Base-by-base conservation (phyloP, 2,329 filamentous ascomycete genomes). In the Aspergillus sp. region DNA sequence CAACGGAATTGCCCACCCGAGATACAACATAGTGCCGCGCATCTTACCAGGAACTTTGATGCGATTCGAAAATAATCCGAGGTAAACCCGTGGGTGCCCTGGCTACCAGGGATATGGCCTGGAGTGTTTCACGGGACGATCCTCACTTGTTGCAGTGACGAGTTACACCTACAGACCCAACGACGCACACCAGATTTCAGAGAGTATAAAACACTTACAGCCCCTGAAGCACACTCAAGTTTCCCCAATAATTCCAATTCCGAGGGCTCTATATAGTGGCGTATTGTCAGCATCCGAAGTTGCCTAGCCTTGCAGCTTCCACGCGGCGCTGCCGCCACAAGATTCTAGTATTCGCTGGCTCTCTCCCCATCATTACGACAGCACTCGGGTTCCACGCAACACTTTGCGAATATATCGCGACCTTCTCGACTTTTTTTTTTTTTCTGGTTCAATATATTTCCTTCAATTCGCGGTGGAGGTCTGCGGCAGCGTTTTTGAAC, bases 71-170 rank as follows among this genome's bases (percentile, higher is more conserved):
- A 30, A 30, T 11, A 9, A 9, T 30, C 26, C 26, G 26, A 30
- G 26, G 26, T 30, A 30, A 30, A 30, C 11, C 26, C 26, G 3
- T 9, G 9, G 26, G 26, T 30, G 26, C 26, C 26, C 26, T 24
- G 34, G 34, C 34, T 36, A n/a, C 34, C 34, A 36, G 34, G 34
- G 34, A 15, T 36, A 26, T 22, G 11, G 26, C 26, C 26, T 11
- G 45, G 30, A 39, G 26, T 26, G 30, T 56, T 51, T 48, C 41
- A 55, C 41, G 15, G 50, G 24, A 55, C 15, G 50, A 60, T 57
- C 59, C 22, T 60, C 44, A 17, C 58, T 54, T 17, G 34, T 61
- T 62, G 56, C 61, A 56, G 58, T 43, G 39, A 15, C 12, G 45
- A 44, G 44, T 53, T 52, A 43, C 55, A 54, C 51, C 49, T 18